Conservation (phyloP, 441 rosid species). For the Euphorbia schlechtendalii region DNA sequence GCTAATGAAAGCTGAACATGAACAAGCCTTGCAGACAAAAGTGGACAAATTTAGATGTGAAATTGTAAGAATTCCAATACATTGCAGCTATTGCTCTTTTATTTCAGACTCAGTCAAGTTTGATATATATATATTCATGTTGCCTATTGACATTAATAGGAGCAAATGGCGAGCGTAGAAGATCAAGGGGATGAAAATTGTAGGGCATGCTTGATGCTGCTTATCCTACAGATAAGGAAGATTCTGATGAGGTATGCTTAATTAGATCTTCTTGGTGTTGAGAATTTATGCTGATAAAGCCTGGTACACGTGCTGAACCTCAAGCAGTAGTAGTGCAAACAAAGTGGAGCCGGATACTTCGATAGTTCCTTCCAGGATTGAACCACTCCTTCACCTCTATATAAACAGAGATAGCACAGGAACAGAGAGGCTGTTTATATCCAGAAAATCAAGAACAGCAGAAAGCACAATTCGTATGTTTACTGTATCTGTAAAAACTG, state of each 20-base stretch:
- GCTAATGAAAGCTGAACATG: constrained; percentile 69
- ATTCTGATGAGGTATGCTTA: constrained; percentile 44
- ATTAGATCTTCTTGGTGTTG: constrained; percentile 6
- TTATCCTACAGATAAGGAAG: constrained; percentile 60
- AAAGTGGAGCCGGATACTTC: no score
- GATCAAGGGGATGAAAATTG: constrained; percentile 50
- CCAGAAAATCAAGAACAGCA: no score
- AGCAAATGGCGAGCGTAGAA: constrained; percentile 49
- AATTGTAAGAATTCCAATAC: constrained; percentile 46
- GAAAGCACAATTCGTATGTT: no score
- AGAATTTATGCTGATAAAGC: no score
- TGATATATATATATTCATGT: constrained; percentile 4
- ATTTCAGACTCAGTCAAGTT: neutral
- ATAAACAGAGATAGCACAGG: no score
- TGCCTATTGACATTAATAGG: constrained; percentile 37
- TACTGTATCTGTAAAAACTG: no score
- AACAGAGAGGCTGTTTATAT: no score
- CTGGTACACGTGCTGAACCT: no score
- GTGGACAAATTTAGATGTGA: constrained; percentile 65
- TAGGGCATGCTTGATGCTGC: constrained; percentile 57
- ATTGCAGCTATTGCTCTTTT: constrained; percentile 12
- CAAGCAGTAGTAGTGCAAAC: no score
- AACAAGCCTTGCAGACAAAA: constrained; percentile 47
- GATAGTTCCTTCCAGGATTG: no score
- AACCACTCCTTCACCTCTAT: no score